A percentile compares a stretch with the other conserved stretches of the same genome.
phyloP scores from a whole-genome alignment of 225 moss, liverwort and hornwort species.

The Anthoceros angustus region DNA sequence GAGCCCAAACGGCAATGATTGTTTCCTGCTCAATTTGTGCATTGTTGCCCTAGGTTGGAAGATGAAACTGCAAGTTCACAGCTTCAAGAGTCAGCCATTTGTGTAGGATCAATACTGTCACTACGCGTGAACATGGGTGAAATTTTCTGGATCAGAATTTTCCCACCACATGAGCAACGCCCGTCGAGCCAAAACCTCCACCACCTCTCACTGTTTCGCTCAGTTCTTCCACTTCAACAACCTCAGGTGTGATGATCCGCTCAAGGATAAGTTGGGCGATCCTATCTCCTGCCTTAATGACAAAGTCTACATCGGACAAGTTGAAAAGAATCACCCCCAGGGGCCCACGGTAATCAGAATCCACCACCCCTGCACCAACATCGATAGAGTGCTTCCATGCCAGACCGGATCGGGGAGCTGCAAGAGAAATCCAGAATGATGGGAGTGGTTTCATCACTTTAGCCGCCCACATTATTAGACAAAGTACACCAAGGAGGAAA shows the following conservation, averaged over 20 bases:
- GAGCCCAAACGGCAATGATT: too few species aligned
- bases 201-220: slow-evolving; percentile 54
- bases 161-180: slow-evolving; percentile 26
- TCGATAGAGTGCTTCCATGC: slow-evolving; percentile 87
- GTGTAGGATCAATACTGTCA: too few species aligned
- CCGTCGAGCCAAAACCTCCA: slow-evolving; percentile 86
- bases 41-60: too few species aligned
- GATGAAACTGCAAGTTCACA: too few species aligned
- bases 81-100: too few species aligned
- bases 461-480: background rate
- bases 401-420: slow-evolving; percentile 87
- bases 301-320: slow-evolving; percentile 59
- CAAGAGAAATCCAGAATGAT: background rate
- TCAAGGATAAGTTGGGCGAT: slow-evolving; percentile 80
- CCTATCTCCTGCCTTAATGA: slow-evolving; percentile 54
- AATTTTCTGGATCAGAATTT: background rate
- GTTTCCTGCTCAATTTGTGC: too few species aligned
- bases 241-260: slow-evolving; percentile 60
- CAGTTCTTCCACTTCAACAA: slow-evolving; percentile 58
- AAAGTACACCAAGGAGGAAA: slow-evolving; percentile 2
- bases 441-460: background rate
- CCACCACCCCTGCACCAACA: slow-evolving; percentile 81
- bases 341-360: slow-evolving; percentile 82
- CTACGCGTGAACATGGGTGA: too few species aligned
- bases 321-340: slow-evolving; percentile 81